Base-by-base conservation (phyloP, 1,284 basidiomycete genomes). In the Cutaneotrichosporon daszewskae region DNA sequence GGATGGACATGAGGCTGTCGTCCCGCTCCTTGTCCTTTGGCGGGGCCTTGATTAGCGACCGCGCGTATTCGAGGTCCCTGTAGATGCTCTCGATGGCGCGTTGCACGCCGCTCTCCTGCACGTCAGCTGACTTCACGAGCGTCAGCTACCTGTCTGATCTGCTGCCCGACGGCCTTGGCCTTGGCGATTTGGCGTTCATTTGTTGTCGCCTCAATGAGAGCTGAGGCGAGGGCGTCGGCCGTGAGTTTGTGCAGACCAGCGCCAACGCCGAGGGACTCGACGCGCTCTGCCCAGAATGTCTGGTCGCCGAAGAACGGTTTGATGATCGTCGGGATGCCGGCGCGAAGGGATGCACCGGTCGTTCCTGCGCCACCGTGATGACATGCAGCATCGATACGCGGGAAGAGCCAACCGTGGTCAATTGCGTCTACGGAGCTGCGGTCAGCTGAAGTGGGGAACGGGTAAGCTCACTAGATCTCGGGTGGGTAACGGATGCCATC, bases 301-400 rank as follows among this genome's bases (percentile, higher is more conserved):
- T 98, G 88, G 70, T 95, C 94, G 7, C 94, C 94, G 60, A 97
- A 97, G 78, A 95, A 98, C 0, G 94, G 94, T 55, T 85, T 86
- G 64, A 98, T 90, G 59, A 98, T 86, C 1, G 91, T 97, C 1
- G 94, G 92, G 22, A 67, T 61, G 41, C 67, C 67, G 9, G 67
- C 67, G 74, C 88, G 76, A 45, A 96, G 73, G 72, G 86, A 90
- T 9, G 94, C 94, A 11, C 92, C 92, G 0, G 89, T 88, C 0
- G 94, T 96, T 16, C 94, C 94, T 5, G 94, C 90, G 39, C 94
- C 94, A 47, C 94, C 91, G 62, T 98, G 94, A 75, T 98, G 94
- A 57, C 91, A 95, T 17, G 89, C 90, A 11, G 91, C 94, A 64
- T 96, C 87, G 51, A 98, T 88, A 40, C 83, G 79, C 46, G 80